Conservation (phyloP, 495 filamentous ascomycete species). For the Talaromyces stipitatus region DNA sequence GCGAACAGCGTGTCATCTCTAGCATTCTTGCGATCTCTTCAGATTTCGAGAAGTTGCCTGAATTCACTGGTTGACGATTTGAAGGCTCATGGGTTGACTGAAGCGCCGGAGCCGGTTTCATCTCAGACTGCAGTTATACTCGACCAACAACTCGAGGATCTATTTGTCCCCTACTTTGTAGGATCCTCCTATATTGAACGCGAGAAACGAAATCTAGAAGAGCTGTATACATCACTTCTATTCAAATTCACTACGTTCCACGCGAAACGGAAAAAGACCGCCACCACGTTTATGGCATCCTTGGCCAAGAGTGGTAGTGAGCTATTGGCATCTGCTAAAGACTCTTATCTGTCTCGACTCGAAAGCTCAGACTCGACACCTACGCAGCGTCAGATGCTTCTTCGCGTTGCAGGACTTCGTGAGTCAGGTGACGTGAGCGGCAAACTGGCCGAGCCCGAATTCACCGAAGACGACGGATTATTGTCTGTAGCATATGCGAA, state of each 20-base stretch:
- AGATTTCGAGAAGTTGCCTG: conserved; percentile 83
- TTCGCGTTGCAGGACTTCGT: conserved; percentile 68
- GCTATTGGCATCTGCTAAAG: conserved; percentile 67
- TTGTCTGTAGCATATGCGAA: conserved; percentile 81
- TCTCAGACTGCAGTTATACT: conserved; percentile 76
- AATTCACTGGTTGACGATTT: conserved; percentile 81
- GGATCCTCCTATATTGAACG: conserved; percentile 94
- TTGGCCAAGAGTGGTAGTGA: conserved; percentile 82
- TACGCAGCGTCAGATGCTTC: conserved; percentile 78
- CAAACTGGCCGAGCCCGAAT: conserved; percentile 64
- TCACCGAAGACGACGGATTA: conserved; percentile 79
- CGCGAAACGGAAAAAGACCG: conserved; percentile 70
- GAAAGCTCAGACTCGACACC: conserved; percentile 78
- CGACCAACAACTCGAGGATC: conserved; percentile 92
- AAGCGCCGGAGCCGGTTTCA: conserved; percentile 86
- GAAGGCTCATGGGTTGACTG: conserved; percentile 89
- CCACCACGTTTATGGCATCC: conserved; percentile 82
- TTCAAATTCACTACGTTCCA: conserved; percentile 96
- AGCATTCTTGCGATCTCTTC: conserved; percentile 84
- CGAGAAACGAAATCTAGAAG: conserved; percentile 82
- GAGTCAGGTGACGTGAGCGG: conserved; percentile 42
- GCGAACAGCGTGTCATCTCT: conserved; percentile 83
- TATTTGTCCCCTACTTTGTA: conserved; percentile 92
- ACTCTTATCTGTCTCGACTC: conserved; percentile 72
- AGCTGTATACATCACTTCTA: conserved; percentile 83